phyloP scores from a whole-genome alignment of 345 rosid genomes.

The Melastoma malabathricum region DNA sequence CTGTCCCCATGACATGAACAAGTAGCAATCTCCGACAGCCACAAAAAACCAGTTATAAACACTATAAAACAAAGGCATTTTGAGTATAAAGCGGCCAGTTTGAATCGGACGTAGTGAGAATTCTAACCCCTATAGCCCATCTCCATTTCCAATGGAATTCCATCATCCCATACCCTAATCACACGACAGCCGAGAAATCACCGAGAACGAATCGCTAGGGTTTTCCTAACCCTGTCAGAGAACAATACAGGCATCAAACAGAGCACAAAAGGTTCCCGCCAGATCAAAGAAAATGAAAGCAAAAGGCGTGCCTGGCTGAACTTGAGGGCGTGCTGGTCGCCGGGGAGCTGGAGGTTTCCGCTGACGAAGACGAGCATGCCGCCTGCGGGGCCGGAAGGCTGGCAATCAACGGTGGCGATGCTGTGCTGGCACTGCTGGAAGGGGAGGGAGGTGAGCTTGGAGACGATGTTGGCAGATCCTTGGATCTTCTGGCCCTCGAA shows the following conservation, averaged over 20 bases:
- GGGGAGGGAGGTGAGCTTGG: conserved; percentile 66
- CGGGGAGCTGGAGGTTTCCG: conserved; percentile 29
- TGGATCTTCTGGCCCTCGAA: conserved; percentile 88
- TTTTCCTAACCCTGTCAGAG: background rate
- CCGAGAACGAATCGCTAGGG: background rate
- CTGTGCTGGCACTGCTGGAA: conserved; percentile 32
- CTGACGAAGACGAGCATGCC: conserved; percentile 32
- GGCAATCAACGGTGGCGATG: conserved; percentile 27
- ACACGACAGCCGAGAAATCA: no score
- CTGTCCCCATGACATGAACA: no score
- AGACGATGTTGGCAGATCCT: conserved; percentile 59
- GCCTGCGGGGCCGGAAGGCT: conserved; percentile 24
- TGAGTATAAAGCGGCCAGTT: no score
- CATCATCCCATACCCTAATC: no score
- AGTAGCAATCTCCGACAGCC: no score
- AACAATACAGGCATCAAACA: background rate
- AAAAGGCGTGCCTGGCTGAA: conserved; percentile 20
- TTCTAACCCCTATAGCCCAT: no score
- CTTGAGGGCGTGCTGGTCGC: conserved; percentile 28
- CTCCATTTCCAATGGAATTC: no score
- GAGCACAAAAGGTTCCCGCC: background rate
- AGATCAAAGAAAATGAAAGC: background rate
- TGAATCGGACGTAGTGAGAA: no score
- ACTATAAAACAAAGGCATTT: no score
- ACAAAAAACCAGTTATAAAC: no score